phyloP scores from a whole-genome alignment of 306 rosid genomes.

The Cicer chorassanicum region DNA sequence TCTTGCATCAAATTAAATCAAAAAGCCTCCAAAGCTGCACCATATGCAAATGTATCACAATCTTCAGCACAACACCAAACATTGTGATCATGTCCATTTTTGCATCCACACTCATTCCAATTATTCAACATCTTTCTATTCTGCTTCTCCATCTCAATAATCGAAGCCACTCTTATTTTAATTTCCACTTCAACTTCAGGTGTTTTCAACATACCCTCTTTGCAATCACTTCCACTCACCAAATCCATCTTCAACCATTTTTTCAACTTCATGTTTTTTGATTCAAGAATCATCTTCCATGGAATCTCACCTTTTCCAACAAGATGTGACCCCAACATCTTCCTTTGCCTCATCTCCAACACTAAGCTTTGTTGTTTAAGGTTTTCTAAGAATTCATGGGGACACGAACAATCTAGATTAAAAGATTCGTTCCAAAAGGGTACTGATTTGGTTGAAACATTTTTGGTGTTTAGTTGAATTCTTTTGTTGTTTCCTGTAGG shows the following conservation, averaged over 20 bases:
- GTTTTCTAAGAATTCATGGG: constrained; percentile 51
- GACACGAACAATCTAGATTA: constrained; percentile 68
- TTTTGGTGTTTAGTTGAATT: constrained; percentile 56
- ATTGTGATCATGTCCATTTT: constrained; percentile 47
- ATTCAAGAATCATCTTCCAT: constrained; percentile 64
- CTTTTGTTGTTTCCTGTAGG: constrained; percentile 54
- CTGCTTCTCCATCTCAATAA: constrained; percentile 14
- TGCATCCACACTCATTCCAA: constrained; percentile 69
- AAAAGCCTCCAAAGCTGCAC: constrained; percentile 63
- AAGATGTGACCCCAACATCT: constrained; percentile 62
- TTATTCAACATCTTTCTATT: constrained; percentile 38
- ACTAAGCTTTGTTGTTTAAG: constrained; percentile 62
- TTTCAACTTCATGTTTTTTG: constrained; percentile 66
- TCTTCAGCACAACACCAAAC: constrained; percentile 52
- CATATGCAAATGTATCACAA: constrained; percentile 65
- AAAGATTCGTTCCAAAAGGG: constrained; percentile 75
- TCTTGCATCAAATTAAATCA: constrained; percentile 5
- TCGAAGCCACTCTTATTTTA: constrained; percentile 41
- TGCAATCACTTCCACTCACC: constrained; percentile 12
- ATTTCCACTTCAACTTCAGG: constrained; percentile 64
- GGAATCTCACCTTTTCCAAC: constrained; percentile 71
- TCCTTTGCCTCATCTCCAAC: constrained; percentile 74
- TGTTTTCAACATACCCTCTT: constrained; percentile 32
- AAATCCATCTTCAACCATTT: constrained; percentile 64
- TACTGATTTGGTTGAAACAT: constrained; percentile 48